Percentiles rank a stretch among this genome's conserved stretches.
phyloP scores from a whole-genome alignment of 2,329 filamentous ascomycete genomes.

The Akanthomyces muscarius region DNA sequence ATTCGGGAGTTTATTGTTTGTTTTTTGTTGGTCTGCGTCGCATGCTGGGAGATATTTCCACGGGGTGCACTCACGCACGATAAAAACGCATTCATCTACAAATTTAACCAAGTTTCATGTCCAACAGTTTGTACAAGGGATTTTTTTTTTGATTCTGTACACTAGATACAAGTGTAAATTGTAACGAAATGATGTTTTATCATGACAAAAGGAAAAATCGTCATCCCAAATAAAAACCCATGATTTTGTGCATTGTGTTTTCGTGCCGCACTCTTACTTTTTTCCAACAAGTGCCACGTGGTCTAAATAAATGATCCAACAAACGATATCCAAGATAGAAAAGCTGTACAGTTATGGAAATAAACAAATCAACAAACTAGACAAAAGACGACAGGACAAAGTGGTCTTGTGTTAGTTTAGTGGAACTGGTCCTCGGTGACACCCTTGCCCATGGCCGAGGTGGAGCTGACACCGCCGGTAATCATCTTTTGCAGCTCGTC shows the following conservation, averaged over 20 bases:
- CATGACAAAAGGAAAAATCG: conserved; percentile 5
- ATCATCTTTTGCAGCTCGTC: conserved; percentile 98
- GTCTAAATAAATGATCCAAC: background rate
- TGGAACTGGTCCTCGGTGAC: conserved; percentile 98
- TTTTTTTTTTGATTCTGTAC: background rate
- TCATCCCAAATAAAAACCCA: background rate
- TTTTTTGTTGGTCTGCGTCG: background rate
- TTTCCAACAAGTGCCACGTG: background rate
- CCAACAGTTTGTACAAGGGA: too few species aligned
- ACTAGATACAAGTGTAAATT: conserved; percentile 7
- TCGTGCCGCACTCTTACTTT: background rate
- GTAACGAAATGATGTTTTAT: background rate
- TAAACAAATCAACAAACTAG: background rate
- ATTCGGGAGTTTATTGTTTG: background rate
- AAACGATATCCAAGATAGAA: background rate
- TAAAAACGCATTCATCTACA: background rate
- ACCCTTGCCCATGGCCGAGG: conserved; percentile 93
- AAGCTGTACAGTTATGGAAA: background rate
- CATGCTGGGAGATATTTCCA: background rate
- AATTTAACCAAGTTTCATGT: background rate
- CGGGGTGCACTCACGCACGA: background rate
- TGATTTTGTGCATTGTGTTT: background rate
- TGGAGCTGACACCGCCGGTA: conserved; percentile 84
- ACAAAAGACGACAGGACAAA: background rate
- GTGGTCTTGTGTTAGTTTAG: conserved; percentile 14